Conservation (phyloP, 108 stramenopile genomes). For the Stephanodiscus minutulus region DNA sequence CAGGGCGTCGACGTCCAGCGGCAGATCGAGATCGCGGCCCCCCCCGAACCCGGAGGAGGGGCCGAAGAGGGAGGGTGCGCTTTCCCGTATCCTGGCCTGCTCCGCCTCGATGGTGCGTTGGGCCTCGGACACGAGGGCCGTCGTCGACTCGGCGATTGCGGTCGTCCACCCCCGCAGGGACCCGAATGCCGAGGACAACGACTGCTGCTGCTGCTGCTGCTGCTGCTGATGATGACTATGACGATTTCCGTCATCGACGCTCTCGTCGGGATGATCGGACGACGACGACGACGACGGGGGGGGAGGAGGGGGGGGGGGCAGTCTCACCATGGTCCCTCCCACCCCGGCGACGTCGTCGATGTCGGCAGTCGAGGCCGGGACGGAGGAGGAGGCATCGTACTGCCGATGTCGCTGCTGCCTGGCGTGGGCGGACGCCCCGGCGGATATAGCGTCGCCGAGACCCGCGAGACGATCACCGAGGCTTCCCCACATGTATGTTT, state of each 20-base stretch:
- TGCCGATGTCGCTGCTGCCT: constrained; percentile 6
- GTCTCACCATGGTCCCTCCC: neutral
- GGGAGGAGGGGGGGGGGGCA: neutral
- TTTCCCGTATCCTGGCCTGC: constrained; percentile 33
- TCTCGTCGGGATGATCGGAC: neutral
- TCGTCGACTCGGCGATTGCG: constrained; percentile 34
- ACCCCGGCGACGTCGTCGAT: neutral
- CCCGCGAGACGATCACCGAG: constrained; percentile 43
- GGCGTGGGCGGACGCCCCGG: constrained; percentile 24
- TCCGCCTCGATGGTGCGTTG: constrained; percentile 39
- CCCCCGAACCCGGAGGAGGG: neutral
- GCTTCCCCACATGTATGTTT: constrained; percentile 26
- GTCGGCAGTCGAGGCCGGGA: neutral
- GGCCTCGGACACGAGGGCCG: constrained; percentile 30
- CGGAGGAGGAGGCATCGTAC: neutral
- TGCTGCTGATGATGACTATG: neutral
- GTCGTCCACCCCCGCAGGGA: constrained; percentile 29
- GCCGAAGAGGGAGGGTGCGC: constrained; percentile 31
- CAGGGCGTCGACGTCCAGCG: constrained; percentile 72
- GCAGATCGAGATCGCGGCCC: constrained; percentile 56
- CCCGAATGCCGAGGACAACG: constrained; percentile 18
- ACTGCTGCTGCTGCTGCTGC: neutral
- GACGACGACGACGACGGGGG: neutral
- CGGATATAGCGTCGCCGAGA: constrained; percentile 35
- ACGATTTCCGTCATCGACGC: neutral